phyloP scores from a whole-genome alignment of 2,329 filamentous ascomycete species.

The Pseudocercospora fijiensis region DNA sequence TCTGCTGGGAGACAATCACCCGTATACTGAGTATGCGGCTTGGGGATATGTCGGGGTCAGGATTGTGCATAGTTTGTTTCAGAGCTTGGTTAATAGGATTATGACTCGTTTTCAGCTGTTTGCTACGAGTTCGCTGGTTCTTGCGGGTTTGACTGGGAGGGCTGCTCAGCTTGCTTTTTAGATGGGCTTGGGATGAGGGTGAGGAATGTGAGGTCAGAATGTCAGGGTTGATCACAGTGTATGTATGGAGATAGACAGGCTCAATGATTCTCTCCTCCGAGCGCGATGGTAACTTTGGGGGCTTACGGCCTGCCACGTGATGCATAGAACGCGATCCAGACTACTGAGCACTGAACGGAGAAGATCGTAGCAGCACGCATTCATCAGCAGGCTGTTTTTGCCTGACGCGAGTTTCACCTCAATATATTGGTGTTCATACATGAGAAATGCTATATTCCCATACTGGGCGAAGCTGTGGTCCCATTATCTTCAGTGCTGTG shows the following conservation, averaged over 20 bases:
- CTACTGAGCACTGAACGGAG: neutral
- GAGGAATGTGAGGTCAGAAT: neutral
- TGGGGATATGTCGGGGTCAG: conserved; percentile 43
- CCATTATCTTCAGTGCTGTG: neutral
- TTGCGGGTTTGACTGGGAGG: conserved; percentile 12
- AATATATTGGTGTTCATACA: neutral
- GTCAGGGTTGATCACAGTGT: neutral
- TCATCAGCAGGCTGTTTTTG: neutral
- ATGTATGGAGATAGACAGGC: neutral
- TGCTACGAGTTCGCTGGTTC: conserved; percentile 14
- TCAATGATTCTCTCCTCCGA: neutral
- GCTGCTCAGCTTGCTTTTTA: conserved; percentile 12
- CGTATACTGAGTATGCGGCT: conserved; percentile 37
- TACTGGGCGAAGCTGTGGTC: neutral
- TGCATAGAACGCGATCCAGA: too few relatives aligned
- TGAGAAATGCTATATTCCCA: neutral
- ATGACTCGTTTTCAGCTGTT: conserved; percentile 19
- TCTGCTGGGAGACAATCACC: conserved; percentile 25
- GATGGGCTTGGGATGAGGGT: neutral
- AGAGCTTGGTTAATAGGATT: conserved; percentile 38
- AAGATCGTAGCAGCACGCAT: neutral
- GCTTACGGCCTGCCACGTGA: too few relatives aligned
- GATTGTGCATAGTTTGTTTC: conserved; percentile 41
- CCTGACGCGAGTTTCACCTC: neutral
- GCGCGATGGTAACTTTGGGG: too few relatives aligned